Conservation (phyloP, 768 basidiomycete genomes). For the Pleurotus cornucopiae region DNA sequence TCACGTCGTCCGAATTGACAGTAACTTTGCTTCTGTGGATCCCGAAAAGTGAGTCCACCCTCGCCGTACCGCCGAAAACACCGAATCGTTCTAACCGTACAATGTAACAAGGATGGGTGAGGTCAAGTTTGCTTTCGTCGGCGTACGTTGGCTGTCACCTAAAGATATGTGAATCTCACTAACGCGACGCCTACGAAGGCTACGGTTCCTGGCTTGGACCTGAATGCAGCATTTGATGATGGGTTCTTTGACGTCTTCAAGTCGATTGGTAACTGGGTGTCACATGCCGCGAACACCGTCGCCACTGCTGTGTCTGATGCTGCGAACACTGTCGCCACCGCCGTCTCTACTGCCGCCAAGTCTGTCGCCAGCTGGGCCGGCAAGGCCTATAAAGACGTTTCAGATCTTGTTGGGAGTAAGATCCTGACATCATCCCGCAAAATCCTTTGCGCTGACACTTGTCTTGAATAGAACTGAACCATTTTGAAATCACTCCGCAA, state of each 20-base stretch:
- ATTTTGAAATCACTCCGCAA: neutral
- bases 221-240: slow-evolving; percentile 1
- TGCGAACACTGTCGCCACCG: neutral
- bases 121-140: slow-evolving; percentile 2
- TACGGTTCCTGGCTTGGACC: neutral
- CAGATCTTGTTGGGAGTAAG: neutral
- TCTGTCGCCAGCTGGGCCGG: neutral
- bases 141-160: neutral
- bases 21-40: slow-evolving; percentile 25
- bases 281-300: neutral
- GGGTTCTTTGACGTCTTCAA: neutral
- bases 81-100: neutral
- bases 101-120: neutral
- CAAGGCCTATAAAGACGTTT: neutral
- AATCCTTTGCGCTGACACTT: neutral
- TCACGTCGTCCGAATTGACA: slow-evolving; percentile 29
- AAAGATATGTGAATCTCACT: too few species aligned
- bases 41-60: slow-evolving; percentile 11
- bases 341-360: neutral
- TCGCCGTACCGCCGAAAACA: neutral
- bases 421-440: neutral
- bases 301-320: neutral
- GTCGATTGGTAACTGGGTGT: neutral
- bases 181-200: neutral
- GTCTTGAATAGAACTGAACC: neutral